Evolutionary conservation across 306 rosid species (phyloP), one percentile per base, ranked within the genome.

Genomic region (Corylus avellana): DNA sequence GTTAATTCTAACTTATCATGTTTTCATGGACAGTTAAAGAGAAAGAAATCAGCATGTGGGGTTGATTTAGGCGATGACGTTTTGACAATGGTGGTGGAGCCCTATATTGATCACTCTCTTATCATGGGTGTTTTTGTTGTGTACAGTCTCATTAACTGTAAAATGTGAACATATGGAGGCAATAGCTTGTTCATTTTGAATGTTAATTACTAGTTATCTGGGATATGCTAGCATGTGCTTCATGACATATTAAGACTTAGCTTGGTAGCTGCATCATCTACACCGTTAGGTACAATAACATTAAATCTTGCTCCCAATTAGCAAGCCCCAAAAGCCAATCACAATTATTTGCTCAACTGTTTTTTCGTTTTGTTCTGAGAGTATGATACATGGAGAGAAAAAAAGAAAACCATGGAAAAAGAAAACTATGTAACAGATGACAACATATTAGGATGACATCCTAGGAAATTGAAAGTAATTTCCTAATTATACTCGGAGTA

Each of bases 51-150:
- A 73, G 7, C 27, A 2, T 62, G 89, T 57, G 97, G 95, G 63
- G 89, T 87, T 76, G 93, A 80, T 50, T 68, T 92, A 69, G 97
- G 97, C 76, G 86, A 86, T 1, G 95, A 90, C 80, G 92, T 92
- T 80, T 80, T 87, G 73, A 86, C 90, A 74, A 85, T 92, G 95
- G 87, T 85, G 6, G 95, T 90, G 78, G 93, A 92, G 83, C 92
- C 92, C 67, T 77, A 83, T 39, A 22, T 79, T 16, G 95, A 92
- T 73, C 87, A 87, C 69, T 84, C 90, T 80, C 85, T 90, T 12
- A 63, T 90, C n/a, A 88, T 87, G 83, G 95, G 91, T 47, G 79
- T 92, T 85, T 80, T 90, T 79, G 92, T 92, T 54, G 89, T 90
- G 74, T 82, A 77, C 39, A 83, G 86, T 64, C 95, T 92, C 75